Conservation (phyloP, 2,329 filamentous ascomycete species). For the Talaromyces funiculosus region DNA sequence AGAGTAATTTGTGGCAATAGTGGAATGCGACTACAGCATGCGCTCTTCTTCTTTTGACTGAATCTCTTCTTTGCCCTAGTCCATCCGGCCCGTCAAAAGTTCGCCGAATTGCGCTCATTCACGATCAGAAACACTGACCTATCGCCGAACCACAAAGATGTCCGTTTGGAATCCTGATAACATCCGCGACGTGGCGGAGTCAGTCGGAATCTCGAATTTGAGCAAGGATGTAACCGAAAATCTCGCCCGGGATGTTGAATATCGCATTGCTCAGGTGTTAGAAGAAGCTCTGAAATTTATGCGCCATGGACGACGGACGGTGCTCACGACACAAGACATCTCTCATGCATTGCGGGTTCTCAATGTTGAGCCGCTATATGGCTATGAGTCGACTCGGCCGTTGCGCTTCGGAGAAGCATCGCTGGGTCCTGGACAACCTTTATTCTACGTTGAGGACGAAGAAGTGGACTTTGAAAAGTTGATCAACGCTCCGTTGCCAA, state of each 20-base stretch:
- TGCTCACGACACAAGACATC: conserved; percentile 82
- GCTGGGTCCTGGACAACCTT: conserved; percentile 82
- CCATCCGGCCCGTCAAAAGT: neutral
- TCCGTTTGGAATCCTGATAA: conserved; percentile 95
- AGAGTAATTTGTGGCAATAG: neutral
- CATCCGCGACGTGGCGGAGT: conserved; percentile 91
- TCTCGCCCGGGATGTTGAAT: conserved; percentile 90
- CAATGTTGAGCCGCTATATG: conserved; percentile 91
- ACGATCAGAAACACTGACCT: neutral
- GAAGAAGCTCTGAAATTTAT: conserved; percentile 94
- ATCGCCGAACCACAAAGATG: conserved; percentile 31
- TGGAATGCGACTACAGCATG: neutral
- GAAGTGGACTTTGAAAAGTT: conserved; percentile 98
- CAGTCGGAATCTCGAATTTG: conserved; percentile 76
- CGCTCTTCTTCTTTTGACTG: neutral
- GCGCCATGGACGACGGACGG: conserved; percentile 81
- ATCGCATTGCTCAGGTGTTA: conserved; percentile 85
- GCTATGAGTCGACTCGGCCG: conserved; percentile 87
- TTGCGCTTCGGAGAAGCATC: conserved; percentile 90
- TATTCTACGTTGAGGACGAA: conserved; percentile 97
- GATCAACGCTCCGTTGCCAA: conserved; percentile 91
- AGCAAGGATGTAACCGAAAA: conserved; percentile 82
- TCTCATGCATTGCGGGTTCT: conserved; percentile 77
- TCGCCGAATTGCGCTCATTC: neutral
- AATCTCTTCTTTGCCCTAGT: neutral